Evolutionary conservation across 805 yeast species (phyloP).

Genomic region (Yamadazyma insecticola): DNA sequence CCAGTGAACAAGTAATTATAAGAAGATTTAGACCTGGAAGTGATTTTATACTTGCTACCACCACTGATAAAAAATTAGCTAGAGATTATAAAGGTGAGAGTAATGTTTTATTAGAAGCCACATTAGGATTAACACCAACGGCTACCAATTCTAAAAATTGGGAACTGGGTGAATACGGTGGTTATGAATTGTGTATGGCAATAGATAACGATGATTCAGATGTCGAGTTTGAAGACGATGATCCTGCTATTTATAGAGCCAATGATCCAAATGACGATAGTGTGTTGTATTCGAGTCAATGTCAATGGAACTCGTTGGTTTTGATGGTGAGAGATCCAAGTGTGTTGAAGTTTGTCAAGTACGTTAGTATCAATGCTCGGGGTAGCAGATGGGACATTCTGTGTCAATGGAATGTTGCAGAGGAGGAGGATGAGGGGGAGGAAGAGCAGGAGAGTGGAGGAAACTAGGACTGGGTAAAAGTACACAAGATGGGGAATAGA

Average conservation of each 20-base stretch:
- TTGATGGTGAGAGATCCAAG: constrained; percentile 78
- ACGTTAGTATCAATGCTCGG: constrained; percentile 80
- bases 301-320: constrained; percentile 76
- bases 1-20: constrained; percentile 63
- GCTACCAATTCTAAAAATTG: constrained; percentile 56
- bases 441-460: constrained; percentile 6
- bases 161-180: constrained; percentile 90
- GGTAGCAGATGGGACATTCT: constrained; percentile 92
- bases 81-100: constrained; percentile 31
- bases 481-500: no score
- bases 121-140: constrained; percentile 74
- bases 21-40: constrained; percentile 93
- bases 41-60: constrained; percentile 88
- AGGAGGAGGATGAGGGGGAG: constrained; percentile 35
- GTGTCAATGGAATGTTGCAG: constrained; percentile 72
- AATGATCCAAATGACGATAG: constrained; percentile 61
- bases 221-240: constrained; percentile 49
- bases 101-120: constrained; percentile 64
- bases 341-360: constrained; percentile 88
- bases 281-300: constrained; percentile 73
- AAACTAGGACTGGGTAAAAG: no score
- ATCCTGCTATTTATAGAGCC: constrained; percentile 75
- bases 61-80: constrained; percentile 37
- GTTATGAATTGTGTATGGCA: constrained; percentile 89
- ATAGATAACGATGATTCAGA: constrained; percentile 43